Evolutionary conservation across 2,329 filamentous ascomycete genomes (phyloP).

Genomic region (Akanthomyces muscarius): DNA sequence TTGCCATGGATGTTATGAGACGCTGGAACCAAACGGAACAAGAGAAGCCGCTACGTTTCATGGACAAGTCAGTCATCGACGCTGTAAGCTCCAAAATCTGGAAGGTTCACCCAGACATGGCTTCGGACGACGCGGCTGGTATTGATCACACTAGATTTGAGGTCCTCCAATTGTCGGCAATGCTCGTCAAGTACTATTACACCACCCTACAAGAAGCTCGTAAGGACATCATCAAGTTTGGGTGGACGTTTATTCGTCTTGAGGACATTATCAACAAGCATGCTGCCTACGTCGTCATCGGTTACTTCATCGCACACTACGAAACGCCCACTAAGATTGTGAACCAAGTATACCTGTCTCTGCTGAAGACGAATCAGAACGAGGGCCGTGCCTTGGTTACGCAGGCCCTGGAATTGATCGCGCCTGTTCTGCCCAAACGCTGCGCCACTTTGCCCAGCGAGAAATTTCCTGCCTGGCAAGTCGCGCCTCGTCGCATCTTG

Average conservation of each 20-base stretch:
- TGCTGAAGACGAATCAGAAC: conserved; percentile 90
- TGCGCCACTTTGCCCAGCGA: conserved; percentile 66
- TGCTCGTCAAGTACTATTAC: conserved; percentile 93
- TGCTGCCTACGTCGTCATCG: conserved; percentile 92
- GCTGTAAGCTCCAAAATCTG: conserved; percentile 89
- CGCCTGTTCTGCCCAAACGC: conserved; percentile 86
- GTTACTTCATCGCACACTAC: conserved; percentile 95
- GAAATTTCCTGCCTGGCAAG: conserved; percentile 79
- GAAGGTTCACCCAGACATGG: conserved; percentile 81
- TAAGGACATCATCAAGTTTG: conserved; percentile 98
- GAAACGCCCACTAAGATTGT: conserved; percentile 96
- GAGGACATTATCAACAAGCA: conserved; percentile 99
- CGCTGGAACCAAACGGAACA: conserved; percentile 63
- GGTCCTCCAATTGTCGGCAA: conserved; percentile 86
- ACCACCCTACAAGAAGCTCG: conserved; percentile 82
- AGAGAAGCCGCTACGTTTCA: conserved; percentile 61
- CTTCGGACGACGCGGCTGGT: conserved; percentile 76
- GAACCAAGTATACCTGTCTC: conserved; percentile 86
- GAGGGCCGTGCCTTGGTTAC: conserved; percentile 89
- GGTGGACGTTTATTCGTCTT: conserved; percentile 97
- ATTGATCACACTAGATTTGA: conserved; percentile 97
- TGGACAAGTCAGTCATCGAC: conserved; percentile 84
- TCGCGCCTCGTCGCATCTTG: conserved; percentile 83
- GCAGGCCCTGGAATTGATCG: conserved; percentile 89
- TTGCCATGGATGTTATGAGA: conserved; percentile 92